Evolutionary conservation across 176 grass and related monocot species (phyloP).

Genomic region (Avena eriantha): DNA sequence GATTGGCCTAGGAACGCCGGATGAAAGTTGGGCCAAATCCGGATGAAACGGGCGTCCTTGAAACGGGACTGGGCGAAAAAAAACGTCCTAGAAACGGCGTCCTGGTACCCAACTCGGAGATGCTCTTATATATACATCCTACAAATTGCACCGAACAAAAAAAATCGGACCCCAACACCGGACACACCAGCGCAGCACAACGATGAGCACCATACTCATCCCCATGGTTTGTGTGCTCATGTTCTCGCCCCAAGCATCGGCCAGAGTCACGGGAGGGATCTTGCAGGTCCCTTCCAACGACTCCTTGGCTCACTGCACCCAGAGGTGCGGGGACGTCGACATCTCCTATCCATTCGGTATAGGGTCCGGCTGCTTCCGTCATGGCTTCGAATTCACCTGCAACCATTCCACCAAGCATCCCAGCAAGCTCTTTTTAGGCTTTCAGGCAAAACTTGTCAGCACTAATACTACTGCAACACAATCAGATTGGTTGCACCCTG

Average conservation of each 20-base stretch:
- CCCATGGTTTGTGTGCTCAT: neutral
- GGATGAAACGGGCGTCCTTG: too few relatives aligned
- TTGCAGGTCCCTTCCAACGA: neutral
- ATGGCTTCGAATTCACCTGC: neutral
- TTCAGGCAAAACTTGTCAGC: neutral
- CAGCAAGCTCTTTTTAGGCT: conserved; percentile 15
- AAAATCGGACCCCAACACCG: neutral
- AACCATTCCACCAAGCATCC: neutral
- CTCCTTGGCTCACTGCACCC: neutral
- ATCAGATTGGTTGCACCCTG: neutral
- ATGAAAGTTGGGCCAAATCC: too few relatives aligned
- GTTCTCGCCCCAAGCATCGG: neutral
- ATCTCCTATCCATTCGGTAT: neutral
- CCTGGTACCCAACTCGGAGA: too few relatives aligned
- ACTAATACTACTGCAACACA: neutral
- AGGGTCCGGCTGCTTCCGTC: neutral
- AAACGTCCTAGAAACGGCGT: too few relatives aligned
- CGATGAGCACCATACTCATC: neutral
- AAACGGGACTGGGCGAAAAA: too few relatives aligned
- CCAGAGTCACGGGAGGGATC: neutral
- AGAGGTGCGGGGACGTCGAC: neutral
- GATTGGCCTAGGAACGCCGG: too few relatives aligned
- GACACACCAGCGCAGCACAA: neutral
- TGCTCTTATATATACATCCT: too few relatives aligned
- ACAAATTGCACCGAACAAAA: too few relatives aligned